Evolutionary conservation across 1,139 yeast genomes (phyloP), one percentile per base, ranked within the genome.

Genomic region (Taphrina wiesneri): DNA sequence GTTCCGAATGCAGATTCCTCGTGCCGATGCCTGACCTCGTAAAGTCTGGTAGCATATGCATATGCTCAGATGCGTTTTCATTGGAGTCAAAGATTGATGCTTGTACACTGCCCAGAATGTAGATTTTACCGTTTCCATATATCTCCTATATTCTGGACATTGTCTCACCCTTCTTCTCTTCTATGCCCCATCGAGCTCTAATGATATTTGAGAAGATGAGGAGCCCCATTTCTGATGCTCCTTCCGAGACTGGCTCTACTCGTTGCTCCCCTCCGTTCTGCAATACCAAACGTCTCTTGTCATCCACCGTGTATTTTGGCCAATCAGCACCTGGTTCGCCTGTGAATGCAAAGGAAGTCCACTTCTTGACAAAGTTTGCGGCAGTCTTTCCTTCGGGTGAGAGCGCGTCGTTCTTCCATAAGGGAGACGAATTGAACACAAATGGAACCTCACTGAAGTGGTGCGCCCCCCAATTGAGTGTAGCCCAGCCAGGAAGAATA

Each of bases 391-490:
- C 54, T 32, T 53, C 54, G 9, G 49, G 36, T 2, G 51, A 23
- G 15, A 17, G 13, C 4, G 26, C 6, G 21, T 60, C 64, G 36
- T 60, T 21, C 23, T 26, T 13, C 64, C 64, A 60, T n/a, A 51
- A 19, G 4, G 41, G n/a, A 6, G 64, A 39, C n/a, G 57, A 23
- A 19, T 60, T 60, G 51, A 60, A 60, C 15, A 49, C 51, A 21
- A 60, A 49, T 7, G 64, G 64, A 28, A 60, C n/a, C 43, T 60
- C 64, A 17, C 51, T 36, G 17, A 28, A 28, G 39, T 60, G 64
- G 51, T 60, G 64, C 23, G 28, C 57, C 4, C 64, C 64, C 56
- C 56, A 60, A 9, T 36, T 36, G 17, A 60, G 36, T 13, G 34
- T 25, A 5, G 23, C 51, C 56, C 56, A 60, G 30, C 23, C n/a